A percentile compares a stretch with the other conserved stretches of the same genome.
phyloP scores from a whole-genome alignment of 108 stramenopile species.

The Cyclotella sp. region DNA sequence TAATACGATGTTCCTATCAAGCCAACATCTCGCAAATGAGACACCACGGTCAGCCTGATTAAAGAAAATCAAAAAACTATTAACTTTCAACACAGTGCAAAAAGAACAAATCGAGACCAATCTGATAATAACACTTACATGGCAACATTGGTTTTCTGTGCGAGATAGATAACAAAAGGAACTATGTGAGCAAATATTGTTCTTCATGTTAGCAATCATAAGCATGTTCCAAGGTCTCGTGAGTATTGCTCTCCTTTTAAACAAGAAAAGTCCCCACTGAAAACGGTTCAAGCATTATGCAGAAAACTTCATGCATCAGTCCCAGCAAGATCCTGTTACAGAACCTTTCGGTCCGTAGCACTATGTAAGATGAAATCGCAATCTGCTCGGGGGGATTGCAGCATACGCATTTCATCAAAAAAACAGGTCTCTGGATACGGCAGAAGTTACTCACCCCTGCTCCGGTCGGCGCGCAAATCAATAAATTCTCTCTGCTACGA shows the following conservation, averaged over 20 bases:
- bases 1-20: constrained; percentile 47
- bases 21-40: constrained; percentile 87
- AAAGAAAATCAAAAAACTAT: too few species aligned
- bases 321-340: not conserved
- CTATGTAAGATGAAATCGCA: not conserved
- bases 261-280: not conserved
- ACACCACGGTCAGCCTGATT: constrained; percentile 74
- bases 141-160: constrained; percentile 95
- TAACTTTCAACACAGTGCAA: too few species aligned
- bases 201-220: not conserved
- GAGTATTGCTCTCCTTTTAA: not conserved
- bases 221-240: constrained; percentile 61
- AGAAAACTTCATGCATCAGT: too few species aligned
- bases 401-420: not conserved
- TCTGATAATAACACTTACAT: constrained; percentile 47
- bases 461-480: constrained; percentile 97
- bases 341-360: not conserved
- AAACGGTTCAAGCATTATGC: not conserved
- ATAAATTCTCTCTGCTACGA: constrained; percentile 87
- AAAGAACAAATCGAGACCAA: not conserved
- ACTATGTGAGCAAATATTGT: not conserved
- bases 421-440: too few species aligned
- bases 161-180: not conserved
- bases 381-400: constrained; percentile 8
- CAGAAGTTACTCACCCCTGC: constrained; percentile 23